Evolutionary conservation across 2,329 filamentous ascomycete genomes (phyloP).

Genomic region (Chaetomium strumarium): DNA sequence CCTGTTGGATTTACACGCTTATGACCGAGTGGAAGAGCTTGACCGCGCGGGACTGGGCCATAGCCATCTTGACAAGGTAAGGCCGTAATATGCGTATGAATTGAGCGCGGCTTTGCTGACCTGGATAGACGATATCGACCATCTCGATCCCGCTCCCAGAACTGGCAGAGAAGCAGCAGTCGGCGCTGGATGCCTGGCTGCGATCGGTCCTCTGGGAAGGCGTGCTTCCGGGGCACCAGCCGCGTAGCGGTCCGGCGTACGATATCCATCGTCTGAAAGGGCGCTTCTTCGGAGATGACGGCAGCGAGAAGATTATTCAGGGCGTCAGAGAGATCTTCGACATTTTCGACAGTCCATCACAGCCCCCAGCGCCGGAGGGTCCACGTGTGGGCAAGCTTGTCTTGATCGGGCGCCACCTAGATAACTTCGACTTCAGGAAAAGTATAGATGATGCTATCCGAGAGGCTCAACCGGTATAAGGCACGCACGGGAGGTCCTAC

Average conservation of each 20-base stretch:
- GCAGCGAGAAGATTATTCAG: constrained; percentile 71
- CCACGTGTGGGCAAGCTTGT: constrained; percentile 50
- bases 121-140: constrained; percentile 71
- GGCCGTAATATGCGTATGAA: constrained; percentile 23
- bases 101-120: constrained; percentile 12
- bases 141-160: constrained; percentile 62
- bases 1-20: constrained; percentile 85
- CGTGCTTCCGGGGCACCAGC: constrained; percentile 45
- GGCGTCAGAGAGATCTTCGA: constrained; percentile 93
- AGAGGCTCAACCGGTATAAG: neutral
- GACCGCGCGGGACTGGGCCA: constrained; percentile 72
- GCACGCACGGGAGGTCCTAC: no score
- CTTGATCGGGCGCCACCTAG: constrained; percentile 55
- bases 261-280: constrained; percentile 90
- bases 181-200: constrained; percentile 72
- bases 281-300: constrained; percentile 59
- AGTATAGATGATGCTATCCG: constrained; percentile 16
- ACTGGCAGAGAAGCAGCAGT: constrained; percentile 52
- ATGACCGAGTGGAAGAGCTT: constrained; percentile 71
- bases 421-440: constrained; percentile 43
- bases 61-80: constrained; percentile 81
- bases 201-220: constrained; percentile 79
- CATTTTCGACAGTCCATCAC: constrained; percentile 59
- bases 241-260: constrained; percentile 40
- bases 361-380: constrained; percentile 20